Conservation (phyloP, 192 early-diverging fungal species). For the Linnemannia hyalina region DNA sequence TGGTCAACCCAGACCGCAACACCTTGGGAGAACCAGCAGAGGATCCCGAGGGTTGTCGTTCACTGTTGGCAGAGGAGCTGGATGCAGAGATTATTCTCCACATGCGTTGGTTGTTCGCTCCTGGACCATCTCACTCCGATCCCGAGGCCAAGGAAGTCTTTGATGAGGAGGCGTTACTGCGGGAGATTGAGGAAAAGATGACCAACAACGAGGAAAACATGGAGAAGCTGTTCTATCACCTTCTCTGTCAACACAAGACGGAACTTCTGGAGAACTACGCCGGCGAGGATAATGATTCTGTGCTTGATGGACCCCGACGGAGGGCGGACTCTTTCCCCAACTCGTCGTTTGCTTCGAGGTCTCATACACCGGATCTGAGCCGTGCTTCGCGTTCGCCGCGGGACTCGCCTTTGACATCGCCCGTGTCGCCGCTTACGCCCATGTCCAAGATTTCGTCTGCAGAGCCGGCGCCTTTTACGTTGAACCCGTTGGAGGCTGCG, state of each 20-base stretch:
- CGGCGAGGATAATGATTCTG: slow-evolving; percentile 24
- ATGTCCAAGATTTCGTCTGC: slow-evolving; percentile 8
- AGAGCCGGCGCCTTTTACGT: slow-evolving; percentile 40
- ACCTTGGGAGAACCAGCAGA: slow-evolving; percentile 49
- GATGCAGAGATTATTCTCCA: slow-evolving; percentile 53
- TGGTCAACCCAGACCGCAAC: slow-evolving; percentile 57
- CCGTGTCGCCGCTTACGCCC: slow-evolving; percentile 32
- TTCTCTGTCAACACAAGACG: slow-evolving; percentile 54
- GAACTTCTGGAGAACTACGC: slow-evolving; percentile 52
- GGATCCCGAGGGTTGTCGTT: slow-evolving; percentile 37
- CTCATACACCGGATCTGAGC: slow-evolving; percentile 38
- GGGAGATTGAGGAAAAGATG: slow-evolving; percentile 51
- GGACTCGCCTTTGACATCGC: slow-evolving; percentile 27
- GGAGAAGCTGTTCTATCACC: slow-evolving; percentile 51
- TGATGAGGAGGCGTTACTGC: slow-evolving; percentile 46
- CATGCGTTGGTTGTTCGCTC: slow-evolving; percentile 55
- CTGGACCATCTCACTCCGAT: slow-evolving; percentile 48
- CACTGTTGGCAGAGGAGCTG: slow-evolving; percentile 31
- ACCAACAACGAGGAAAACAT: slow-evolving; percentile 47
- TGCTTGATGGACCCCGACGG: slow-evolving; percentile 49
- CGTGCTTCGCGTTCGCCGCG: slow-evolving; percentile 21
- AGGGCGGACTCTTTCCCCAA: slow-evolving; percentile 53
- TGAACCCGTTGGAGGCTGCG: slow-evolving; percentile 39
- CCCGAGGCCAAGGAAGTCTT: slow-evolving; percentile 46
- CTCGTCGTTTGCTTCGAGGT: slow-evolving; percentile 29